Evolutionary conservation across 192 early-diverging fungal genomes (phyloP).

Genomic region (Coemansia erecta): DNA sequence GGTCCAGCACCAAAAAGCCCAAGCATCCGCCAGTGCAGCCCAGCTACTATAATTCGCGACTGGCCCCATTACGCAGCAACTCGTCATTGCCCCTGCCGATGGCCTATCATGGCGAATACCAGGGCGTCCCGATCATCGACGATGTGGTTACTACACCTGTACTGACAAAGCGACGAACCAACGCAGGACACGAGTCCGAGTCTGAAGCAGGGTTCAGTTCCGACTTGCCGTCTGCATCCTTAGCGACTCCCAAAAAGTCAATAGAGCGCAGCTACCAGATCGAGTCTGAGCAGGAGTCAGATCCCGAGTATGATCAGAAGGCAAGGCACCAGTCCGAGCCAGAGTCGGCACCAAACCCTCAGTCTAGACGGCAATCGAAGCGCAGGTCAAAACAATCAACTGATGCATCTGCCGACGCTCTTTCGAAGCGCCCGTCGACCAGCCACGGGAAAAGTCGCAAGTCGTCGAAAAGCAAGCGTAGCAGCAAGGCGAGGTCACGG

Average conservation of each 20-base stretch:
- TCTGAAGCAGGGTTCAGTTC: too few species aligned
- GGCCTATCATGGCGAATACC: slow-evolving; percentile 25
- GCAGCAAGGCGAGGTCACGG: background rate
- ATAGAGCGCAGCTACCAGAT: background rate
- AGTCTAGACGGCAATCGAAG: background rate
- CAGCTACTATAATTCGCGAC: slow-evolving; percentile 40
- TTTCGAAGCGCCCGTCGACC: background rate
- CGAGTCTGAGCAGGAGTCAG: background rate
- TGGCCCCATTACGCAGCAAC: slow-evolving; percentile 25
- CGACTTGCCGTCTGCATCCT: too few species aligned
- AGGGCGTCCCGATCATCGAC: slow-evolving; percentile 35
- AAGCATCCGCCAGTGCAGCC: slow-evolving; percentile 11
- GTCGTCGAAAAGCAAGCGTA: background rate
- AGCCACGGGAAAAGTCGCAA: slow-evolving; percentile 3
- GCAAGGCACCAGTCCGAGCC: background rate
- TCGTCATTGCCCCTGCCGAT: slow-evolving; percentile 11
- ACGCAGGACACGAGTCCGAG: background rate
- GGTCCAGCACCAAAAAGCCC: slow-evolving; percentile 3
- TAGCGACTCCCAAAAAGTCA: background rate
- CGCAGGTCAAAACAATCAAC: background rate
- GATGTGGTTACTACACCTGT: background rate
- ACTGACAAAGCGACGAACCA: background rate
- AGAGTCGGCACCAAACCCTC: background rate
- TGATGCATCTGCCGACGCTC: background rate
- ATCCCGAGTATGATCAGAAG: background rate